Evolutionary conservation across 208 protist species (phyloP).

Genomic region (Naegleria lovaniensis): DNA sequence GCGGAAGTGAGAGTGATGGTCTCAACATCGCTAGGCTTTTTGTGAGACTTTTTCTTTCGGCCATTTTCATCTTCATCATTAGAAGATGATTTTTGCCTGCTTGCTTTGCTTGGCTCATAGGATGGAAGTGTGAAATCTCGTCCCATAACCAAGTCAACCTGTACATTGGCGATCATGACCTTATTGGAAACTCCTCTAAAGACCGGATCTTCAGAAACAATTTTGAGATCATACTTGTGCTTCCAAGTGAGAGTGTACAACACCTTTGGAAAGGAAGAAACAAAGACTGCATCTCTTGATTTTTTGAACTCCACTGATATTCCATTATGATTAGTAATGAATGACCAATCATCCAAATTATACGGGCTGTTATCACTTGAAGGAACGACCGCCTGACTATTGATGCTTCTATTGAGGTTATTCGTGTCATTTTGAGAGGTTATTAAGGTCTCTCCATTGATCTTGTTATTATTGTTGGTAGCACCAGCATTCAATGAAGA

Average conservation of each 20-base stretch:
- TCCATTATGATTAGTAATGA: neutral
- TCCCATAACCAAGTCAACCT: neutral
- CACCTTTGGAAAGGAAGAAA: neutral
- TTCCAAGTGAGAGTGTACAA: conserved; percentile 25
- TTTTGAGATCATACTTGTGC: conserved; percentile 16
- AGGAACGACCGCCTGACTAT: no score
- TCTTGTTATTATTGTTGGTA: no score
- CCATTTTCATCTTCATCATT: neutral
- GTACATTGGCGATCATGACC: neutral
- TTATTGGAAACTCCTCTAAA: neutral
- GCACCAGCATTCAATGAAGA: no score
- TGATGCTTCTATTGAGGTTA: no score
- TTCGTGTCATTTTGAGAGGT: no score
- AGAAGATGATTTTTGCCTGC: neutral
- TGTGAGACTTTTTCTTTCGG: neutral
- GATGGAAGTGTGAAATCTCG: neutral
- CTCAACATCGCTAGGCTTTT: neutral
- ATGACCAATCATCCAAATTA: neutral
- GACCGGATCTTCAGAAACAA: neutral
- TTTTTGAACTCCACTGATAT: neutral
- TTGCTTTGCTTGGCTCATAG: neutral
- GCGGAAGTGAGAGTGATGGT: neutral
- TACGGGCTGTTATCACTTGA: neutral
- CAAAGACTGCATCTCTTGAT: neutral
- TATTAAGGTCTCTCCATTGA: no score